Evolutionary conservation across 2,329 filamentous ascomycete genomes (phyloP), one percentile per base, ranked within the genome.

Genomic region (Scortechinia acanthostroma): DNA sequence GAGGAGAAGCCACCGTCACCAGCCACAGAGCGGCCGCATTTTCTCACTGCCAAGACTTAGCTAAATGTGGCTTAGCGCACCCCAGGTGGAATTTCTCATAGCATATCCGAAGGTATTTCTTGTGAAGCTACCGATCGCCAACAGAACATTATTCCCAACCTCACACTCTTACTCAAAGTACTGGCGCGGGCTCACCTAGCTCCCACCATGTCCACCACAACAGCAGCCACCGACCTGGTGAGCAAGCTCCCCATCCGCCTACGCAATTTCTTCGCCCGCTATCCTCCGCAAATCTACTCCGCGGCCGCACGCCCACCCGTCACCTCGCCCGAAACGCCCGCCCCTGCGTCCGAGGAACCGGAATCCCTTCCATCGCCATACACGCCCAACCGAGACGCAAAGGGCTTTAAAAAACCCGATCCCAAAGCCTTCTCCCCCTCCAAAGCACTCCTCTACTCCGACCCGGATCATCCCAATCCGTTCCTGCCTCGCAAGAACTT

Each of bases 401-500:
- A 54, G 54, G 63, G 50, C 61, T 66, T 59, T 65, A 73, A 68
- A 50, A 65, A 63, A 47, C 35, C 35, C 6, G 35, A 40, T 17
- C 35, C 17, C 6, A 19, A 40, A 19, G 6, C 6, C 10, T 40
- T 13, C 35, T 10, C 35, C 10, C 17, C 17, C 35, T 40, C 35
- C 17, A 13, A 17, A 6, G 35, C 35, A 6, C 10, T 40, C 17
- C 35, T 40, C 10, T 15, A 40, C 35, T 83, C 70, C 69, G 74
- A 78, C 55, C 68, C 69, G 55, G 66, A 70, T 60, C 70, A 80
- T 48, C 71, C 74, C 43, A 93, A 95, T 60, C 91, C 91, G 1
- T 98, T 98, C 71, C 72, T 80, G 49, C 79, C 86, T 28, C 80
- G 78, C 56, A 89, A 87, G 65, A 86, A 95, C 68, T 80, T 85